Percentiles rank a stretch among this genome's conserved stretches.
These are phyloP conservation scores for Adansonia grandidieri DNA, from an alignment of 441 rosid genomes.

Conservation along the genomic window DNA sequence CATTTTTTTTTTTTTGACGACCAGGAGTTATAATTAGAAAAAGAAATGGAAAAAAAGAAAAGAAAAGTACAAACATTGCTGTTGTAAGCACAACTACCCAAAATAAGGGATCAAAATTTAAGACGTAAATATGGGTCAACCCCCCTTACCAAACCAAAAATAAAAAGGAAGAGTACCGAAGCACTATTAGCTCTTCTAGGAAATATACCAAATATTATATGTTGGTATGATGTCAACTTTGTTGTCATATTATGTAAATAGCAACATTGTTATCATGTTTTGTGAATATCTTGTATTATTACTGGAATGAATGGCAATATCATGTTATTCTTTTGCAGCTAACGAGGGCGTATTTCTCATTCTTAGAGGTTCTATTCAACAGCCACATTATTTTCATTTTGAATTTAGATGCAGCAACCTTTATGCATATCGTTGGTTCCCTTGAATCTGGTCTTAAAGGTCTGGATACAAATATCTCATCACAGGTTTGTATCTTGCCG, in stretches of 20 bases:
- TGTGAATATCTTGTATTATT: background rate
- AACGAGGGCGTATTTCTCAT: conserved; percentile 90
- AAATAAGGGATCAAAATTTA: conserved; percentile 1
- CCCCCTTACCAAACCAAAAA: background rate
- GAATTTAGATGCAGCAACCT: conserved; percentile 83
- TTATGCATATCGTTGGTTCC: conserved; percentile 92
- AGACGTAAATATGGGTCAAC: background rate
- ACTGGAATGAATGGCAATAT: conserved; percentile 16
- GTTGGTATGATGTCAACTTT: background rate
- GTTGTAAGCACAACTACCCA: conserved; percentile 1
- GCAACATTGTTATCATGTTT: conserved; percentile 1
- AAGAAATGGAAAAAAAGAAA: background rate
- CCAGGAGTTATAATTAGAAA: background rate
- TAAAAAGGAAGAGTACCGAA: background rate
- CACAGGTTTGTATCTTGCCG: conserved; percentile 66
- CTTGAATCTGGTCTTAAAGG: conserved; percentile 99
- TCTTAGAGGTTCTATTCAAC: conserved; percentile 88
- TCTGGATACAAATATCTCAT: conserved; percentile 82
- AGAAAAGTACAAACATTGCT: background rate
- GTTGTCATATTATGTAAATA: background rate
- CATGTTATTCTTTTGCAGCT: conserved; percentile 58
- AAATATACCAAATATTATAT: conserved; percentile 4
- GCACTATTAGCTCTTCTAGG: conserved; percentile 4
- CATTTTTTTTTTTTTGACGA: background rate
- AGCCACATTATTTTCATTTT: conserved; percentile 74